phyloP scores from a whole-genome alignment of 192 early-diverging fungal genomes.

The Backusella sp. region DNA sequence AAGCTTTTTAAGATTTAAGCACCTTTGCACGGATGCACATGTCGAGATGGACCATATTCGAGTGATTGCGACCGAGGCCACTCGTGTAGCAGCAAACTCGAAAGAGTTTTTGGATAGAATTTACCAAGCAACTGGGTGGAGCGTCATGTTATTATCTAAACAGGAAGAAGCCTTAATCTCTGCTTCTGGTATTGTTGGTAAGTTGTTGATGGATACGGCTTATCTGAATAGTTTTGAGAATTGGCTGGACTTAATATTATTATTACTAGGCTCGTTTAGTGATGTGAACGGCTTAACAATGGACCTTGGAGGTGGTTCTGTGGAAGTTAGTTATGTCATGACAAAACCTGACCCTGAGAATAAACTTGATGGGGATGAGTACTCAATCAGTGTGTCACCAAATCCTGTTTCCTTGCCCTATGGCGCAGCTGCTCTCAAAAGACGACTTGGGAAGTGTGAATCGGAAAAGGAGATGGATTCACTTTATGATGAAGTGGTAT shows the following conservation, averaged over 20 bases:
- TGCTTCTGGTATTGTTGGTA: conserved; percentile 49
- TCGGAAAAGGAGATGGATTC: conserved; percentile 9
- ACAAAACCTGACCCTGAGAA: background rate
- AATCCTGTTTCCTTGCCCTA: conserved; percentile 46
- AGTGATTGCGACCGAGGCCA: conserved; percentile 56
- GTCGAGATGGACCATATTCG: conserved; percentile 38
- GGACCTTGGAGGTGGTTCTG: conserved; percentile 55
- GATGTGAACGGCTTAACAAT: conserved; percentile 49
- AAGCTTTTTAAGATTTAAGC: conserved; percentile 50
- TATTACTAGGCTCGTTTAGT: conserved; percentile 39
- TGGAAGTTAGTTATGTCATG: conserved; percentile 54
- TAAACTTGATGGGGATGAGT: conserved; percentile 3
- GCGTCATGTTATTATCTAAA: conserved; percentile 40
- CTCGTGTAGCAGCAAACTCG: conserved; percentile 47
- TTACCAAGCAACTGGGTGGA: conserved; percentile 42
- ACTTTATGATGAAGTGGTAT: conserved; percentile 31
- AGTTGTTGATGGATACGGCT: background rate
- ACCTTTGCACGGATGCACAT: conserved; percentile 37
- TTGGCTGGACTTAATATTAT: background rate
- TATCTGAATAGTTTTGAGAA: background rate
- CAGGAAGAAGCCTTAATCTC: conserved; percentile 51
- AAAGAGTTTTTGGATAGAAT: conserved; percentile 42
- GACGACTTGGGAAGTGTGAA: conserved; percentile 33
- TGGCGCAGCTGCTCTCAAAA: conserved; percentile 50
- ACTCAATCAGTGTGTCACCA: conserved; percentile 25